phyloP scores from a whole-genome alignment of 768 basidiomycete species.

The Mrakia gelida region DNA sequence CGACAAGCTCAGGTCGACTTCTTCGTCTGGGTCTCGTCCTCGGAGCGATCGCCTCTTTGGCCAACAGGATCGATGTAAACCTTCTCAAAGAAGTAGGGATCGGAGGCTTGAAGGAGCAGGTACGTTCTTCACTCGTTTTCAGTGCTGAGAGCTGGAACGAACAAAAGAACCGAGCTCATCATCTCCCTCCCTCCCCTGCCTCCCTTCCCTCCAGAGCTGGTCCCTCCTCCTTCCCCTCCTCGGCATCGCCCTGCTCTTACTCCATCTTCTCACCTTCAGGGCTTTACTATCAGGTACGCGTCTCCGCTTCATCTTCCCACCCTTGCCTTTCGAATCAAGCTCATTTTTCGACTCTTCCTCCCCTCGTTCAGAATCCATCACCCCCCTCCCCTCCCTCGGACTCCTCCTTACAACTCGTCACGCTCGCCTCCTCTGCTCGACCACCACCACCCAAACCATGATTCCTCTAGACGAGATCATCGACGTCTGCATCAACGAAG shows the following conservation, averaged over 20 bases:
- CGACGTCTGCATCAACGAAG: constrained; percentile 16
- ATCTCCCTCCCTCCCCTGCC: not conserved
- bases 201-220: not conserved
- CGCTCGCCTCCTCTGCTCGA: not conserved
- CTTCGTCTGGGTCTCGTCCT: not conserved
- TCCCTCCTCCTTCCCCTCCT: not conserved
- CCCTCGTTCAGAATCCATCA: not conserved
- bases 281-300: not conserved
- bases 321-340: not conserved
- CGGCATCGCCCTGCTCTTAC: not conserved
- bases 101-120: too few relatives aligned
- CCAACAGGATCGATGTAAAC: not conserved
- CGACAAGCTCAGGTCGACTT: not conserved
- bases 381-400: constrained; percentile 12
- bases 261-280: not conserved
- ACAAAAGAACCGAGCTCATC: not conserved
- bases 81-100: too few relatives aligned
- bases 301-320: not conserved
- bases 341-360: not conserved
- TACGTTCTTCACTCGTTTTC: too few relatives aligned
- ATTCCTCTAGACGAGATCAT: constrained; percentile 6
- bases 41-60: not conserved
- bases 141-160: not conserved
- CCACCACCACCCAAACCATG: not conserved
- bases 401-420: not conserved